Evolutionary conservation across 495 filamentous ascomycete species (phyloP), one percentile per base, ranked within the genome.

Genomic region (Aspergillus sclerotiicarbonarius): DNA sequence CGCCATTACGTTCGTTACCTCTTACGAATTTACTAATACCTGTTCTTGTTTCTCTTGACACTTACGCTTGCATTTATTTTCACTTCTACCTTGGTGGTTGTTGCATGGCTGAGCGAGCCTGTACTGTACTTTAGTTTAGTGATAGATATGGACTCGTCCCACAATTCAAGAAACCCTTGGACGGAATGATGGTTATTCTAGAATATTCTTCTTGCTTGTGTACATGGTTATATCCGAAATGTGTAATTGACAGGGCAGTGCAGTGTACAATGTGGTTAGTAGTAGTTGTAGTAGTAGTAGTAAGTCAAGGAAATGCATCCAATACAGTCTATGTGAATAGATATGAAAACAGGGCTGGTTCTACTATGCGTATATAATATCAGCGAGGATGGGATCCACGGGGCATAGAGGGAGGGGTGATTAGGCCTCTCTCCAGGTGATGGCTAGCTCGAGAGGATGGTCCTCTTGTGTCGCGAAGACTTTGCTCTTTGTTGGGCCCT

Each of bases 401-500:
- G 25, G n/a, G n/a, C n/a, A 25, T 25, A 5, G 5, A 25, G 25
- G 5, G 25, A 25, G 25, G 2, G 25, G 25, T 48, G 20, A 50
- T 19, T 51, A 41, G 16, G 52, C 52, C 20, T 53, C 51, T 19
- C 58, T 63, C 76, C 75, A 80, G 0, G 54, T 62, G 21, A 80
- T 71, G 16, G 67, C 66, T 18, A 80, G 50, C 51, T 77, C 71
- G 49, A 80, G 65, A 9, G 64, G 62, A 60, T 78, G 75, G 3
- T 69, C 69, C 19, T 56, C 69, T 44, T 67, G 50, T 9, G 71
- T 67, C 30, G 67, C 67, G 49, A 67, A 80, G 19, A 80, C 53
- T 39, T 66, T 66, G 61, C 75, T 78, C 54, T 77, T 67, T 8
- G 65, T 67, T 5, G 57, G 62, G 8, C 84, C 84, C 56, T 75